Conservation (phyloP, 768 basidiomycete species). For the Pluteus cervinus region DNA sequence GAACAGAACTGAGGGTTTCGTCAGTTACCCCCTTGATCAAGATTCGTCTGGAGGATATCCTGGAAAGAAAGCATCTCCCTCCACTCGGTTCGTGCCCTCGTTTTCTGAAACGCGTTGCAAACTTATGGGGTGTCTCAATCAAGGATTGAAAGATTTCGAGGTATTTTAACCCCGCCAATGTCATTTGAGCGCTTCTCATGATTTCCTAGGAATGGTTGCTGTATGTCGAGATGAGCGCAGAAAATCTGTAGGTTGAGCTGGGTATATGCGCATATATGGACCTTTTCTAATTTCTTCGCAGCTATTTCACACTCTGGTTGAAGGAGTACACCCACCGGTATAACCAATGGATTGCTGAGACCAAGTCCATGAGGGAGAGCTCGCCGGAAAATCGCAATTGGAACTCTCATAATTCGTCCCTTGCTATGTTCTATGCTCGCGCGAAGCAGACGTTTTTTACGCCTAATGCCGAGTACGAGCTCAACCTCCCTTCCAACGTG, state of each 20-base stretch:
- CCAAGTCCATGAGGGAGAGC: constrained; percentile 25
- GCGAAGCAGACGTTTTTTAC: constrained; percentile 81
- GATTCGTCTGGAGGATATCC: constrained; percentile 67
- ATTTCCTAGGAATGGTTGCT: constrained; percentile 82
- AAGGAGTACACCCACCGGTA: constrained; percentile 59
- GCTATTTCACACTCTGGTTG: constrained; percentile 80
- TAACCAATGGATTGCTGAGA: constrained; percentile 35
- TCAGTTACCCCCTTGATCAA: constrained; percentile 62
- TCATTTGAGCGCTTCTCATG: no score
- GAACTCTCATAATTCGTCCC: constrained; percentile 41
- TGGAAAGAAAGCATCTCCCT: constrained; percentile 72
- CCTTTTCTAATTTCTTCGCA: constrained; percentile 17
- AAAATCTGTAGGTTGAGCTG: constrained; percentile 54
- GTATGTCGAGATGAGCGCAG: constrained; percentile 69
- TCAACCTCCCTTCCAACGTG: constrained; percentile 61
- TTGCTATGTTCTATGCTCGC: constrained; percentile 72
- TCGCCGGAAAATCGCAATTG: constrained; percentile 24
- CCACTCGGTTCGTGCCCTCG: constrained; percentile 48
- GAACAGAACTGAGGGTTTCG: constrained; percentile 7
- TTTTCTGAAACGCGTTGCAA: neutral
- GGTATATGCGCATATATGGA: constrained; percentile 5
- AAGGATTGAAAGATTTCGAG: constrained; percentile 69
- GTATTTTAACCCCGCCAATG: constrained; percentile 22
- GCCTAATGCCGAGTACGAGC: constrained; percentile 64
- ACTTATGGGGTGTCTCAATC: constrained; percentile 3